These are phyloP conservation scores for Avicennia marina DNA, from an alignment of 257 asterid genomes.

Conservation along the genomic window DNA sequence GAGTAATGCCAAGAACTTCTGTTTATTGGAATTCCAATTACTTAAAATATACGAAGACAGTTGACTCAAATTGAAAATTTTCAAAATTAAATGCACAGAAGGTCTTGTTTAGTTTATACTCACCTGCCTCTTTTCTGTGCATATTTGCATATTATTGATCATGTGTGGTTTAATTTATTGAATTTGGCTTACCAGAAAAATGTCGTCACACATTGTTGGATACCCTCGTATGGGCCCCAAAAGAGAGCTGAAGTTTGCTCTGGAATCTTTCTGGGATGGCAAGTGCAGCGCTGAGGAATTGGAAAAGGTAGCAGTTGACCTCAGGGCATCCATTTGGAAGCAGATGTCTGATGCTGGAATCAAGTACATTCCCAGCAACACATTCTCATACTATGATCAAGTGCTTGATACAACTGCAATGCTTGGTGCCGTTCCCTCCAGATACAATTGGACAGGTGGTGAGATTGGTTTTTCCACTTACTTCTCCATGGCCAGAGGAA, in stretches of 20 bases:
- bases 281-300: conserved; percentile 63
- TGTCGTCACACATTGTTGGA: conserved; percentile 95
- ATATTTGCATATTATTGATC: background rate
- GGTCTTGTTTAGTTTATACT: background rate
- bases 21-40: background rate
- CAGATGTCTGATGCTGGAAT: conserved; percentile 45
- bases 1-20: background rate
- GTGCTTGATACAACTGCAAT: conserved; percentile 85
- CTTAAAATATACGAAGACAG: background rate
- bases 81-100: too few relatives aligned
- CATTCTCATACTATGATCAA: conserved; percentile 88
- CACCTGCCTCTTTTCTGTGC: background rate
- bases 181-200: conserved; percentile 39
- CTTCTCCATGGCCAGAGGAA: conserved; percentile 99
- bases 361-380: conserved; percentile 93
- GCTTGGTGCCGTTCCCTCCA: conserved; percentile 91
- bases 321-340: conserved; percentile 69
- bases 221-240: conserved; percentile 99
- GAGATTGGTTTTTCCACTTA: conserved; percentile 82
- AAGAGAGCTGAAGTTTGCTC: conserved; percentile 92
- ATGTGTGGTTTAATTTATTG: conserved; percentile 2
- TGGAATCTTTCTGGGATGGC: conserved; percentile 62
- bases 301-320: conserved; percentile 78
- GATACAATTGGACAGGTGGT: conserved; percentile 89
- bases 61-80: background rate